Base-by-base conservation (phyloP, 2,329 filamentous ascomycete genomes). In the Diaporthe aspalathi region DNA sequence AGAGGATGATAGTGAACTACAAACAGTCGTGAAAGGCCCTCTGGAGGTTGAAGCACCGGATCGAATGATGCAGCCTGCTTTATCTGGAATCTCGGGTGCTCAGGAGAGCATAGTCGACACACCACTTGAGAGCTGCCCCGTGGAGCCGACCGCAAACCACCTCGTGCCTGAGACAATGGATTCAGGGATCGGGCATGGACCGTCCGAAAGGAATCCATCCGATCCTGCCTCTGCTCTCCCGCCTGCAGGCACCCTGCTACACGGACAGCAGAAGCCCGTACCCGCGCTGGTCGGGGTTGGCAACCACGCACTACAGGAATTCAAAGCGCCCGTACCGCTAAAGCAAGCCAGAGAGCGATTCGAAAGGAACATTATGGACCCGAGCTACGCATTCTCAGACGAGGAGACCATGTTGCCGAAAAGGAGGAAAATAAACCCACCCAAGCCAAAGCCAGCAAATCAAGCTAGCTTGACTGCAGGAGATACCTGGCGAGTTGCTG, bases 301-400 rank as follows among this genome's bases (percentile, higher is more conserved):
- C 22, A 16, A 24, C 14, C 32, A 40, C 24, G 11, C 17, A 50
- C 43, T n/a, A 14, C 24, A 57, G n/a, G 35, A 32, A 9, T 27
- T 35, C 22, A 32, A 20, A 22, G 9, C n/a, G 22, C 43, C 14
- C 29, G 12, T 50, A 29, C 45, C 45, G 22, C 43, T 29, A 35
- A 27, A 38, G 27, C 53, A 20, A n/a, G 22, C n/a, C 12, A 43
- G 35, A 32, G 68, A 60, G 20, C 29, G 11, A 6, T 66, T 68
- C 32, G n/a, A 45, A 24, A 73, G 74, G 29, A 77, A 77, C 54
- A 38, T 29, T 14, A 40, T 77, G 43, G 75, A 78, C 67, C 73
- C 76, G 12, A 73, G 74, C 24, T 78, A 79, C 67, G 75, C 72
- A 16, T 82, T 82, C 69, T 83, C 81, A 0, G 81, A 83, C 68